These are phyloP conservation scores for Tylopilus sp. DNA, from an alignment of 768 basidiomycete species.

Conservation along the genomic window DNA sequence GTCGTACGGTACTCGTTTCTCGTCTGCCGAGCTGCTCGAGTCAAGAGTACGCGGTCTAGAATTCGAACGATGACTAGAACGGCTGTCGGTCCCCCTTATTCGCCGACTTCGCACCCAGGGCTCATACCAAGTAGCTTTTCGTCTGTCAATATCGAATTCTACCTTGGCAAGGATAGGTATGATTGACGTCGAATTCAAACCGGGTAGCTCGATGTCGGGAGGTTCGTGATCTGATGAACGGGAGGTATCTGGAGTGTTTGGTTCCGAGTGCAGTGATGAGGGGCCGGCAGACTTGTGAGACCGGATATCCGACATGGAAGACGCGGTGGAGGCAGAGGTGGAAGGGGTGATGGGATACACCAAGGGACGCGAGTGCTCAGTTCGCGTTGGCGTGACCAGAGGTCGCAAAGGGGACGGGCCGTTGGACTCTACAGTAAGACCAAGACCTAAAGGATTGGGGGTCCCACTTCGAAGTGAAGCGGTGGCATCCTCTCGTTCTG, in stretches of 20 bases:
- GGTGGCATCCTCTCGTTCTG: conserved; percentile 49
- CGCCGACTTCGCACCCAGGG: conserved; percentile 72
- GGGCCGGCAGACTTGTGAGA: conserved; percentile 48
- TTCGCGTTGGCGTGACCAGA: conserved; percentile 42
- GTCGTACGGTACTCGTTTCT: conserved; percentile 41
- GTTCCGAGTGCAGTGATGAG: conserved; percentile 41
- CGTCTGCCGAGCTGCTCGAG: conserved; percentile 23
- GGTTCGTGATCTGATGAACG: conserved; percentile 36
- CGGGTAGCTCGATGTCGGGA: conserved; percentile 61
- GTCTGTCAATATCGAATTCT: conserved; percentile 88
- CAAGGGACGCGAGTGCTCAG: conserved; percentile 37
- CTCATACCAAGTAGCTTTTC: conserved; percentile 82
- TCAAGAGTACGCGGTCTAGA: conserved; percentile 22
- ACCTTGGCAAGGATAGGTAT: conserved; percentile 90
- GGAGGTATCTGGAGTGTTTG: conserved; percentile 57
- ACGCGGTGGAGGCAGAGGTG: conserved; percentile 45
- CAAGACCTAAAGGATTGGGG: conserved; percentile 42
- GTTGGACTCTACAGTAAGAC: conserved; percentile 39
- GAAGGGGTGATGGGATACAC: conserved; percentile 36
- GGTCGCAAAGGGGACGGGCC: conserved; percentile 39
- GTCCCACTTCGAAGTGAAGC: conserved; percentile 34
- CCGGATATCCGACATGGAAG: conserved; percentile 47
- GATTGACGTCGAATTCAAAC: conserved; percentile 57
- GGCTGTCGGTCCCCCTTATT: conserved; percentile 51
- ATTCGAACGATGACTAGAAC: conserved; percentile 26